A percentile compares a stretch with the other conserved stretches of the same genome.
These are phyloP conservation scores for Zizania palustris DNA, from an alignment of 202 grass and related monocot species.

Conservation along the genomic window DNA sequence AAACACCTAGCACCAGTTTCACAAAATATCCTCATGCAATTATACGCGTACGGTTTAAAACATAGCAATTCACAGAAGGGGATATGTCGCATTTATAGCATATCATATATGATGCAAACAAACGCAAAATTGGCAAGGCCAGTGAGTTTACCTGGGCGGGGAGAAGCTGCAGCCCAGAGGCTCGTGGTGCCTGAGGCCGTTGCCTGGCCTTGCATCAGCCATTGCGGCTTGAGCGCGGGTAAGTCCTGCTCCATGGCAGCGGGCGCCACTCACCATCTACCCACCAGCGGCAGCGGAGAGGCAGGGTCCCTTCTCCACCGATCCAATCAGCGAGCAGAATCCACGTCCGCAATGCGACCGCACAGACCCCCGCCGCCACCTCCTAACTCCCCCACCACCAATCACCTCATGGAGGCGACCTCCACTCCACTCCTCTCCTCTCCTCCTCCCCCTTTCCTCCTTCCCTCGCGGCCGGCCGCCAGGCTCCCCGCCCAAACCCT, in stretches of 20 bases:
- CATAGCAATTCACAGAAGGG: conserved; percentile 4
- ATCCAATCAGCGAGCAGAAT: conserved; percentile 33
- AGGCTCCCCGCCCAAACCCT: conserved; percentile 18
- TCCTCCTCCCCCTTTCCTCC: background rate
- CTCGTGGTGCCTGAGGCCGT: conserved; percentile 30
- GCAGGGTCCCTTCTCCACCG: conserved; percentile 32
- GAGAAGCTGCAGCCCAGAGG: conserved; percentile 40
- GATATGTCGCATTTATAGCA: conserved; percentile 30
- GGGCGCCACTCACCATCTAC: conserved; percentile 59
- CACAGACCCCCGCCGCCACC: background rate
- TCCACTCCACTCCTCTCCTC: background rate
- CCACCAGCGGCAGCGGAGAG: conserved; percentile 41
- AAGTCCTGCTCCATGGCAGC: conserved; percentile 48
- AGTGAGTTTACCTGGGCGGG: conserved; percentile 43
- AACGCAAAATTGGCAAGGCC: conserved; percentile 14
- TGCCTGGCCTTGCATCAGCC: conserved; percentile 44
- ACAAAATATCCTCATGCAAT: background rate
- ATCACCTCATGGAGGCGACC: conserved; percentile 26
- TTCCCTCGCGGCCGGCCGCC: background rate
- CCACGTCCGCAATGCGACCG: conserved; percentile 24
- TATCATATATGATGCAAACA: background rate
- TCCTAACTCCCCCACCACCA: conserved; percentile 8
- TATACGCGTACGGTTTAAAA: conserved; percentile 29
- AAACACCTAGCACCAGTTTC: background rate
- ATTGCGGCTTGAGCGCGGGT: conserved; percentile 51